phyloP scores from a whole-genome alignment of 2,329 filamentous ascomycete genomes.

The Microsporum ferrugineum region DNA sequence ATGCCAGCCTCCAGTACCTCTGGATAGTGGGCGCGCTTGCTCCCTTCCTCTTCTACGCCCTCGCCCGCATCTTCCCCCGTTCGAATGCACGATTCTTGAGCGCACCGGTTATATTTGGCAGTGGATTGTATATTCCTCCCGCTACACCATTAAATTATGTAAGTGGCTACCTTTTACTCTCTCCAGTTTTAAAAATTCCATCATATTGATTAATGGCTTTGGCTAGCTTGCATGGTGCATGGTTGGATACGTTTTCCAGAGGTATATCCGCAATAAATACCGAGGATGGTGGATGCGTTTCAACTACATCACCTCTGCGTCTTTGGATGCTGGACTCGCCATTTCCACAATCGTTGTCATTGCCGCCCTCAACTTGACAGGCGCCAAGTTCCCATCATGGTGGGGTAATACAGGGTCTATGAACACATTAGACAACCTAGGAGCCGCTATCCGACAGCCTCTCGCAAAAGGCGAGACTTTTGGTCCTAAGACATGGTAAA shows the following conservation, averaged over 20 bases:
- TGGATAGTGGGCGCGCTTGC: slow-evolving; percentile 55
- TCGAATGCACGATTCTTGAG: slow-evolving; percentile 54
- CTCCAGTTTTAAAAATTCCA: neutral
- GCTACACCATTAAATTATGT: slow-evolving; percentile 57
- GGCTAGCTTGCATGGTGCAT: slow-evolving; percentile 51
- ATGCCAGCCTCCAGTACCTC: slow-evolving; percentile 56
- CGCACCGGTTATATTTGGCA: slow-evolving; percentile 57
- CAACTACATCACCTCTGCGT: slow-evolving; percentile 64
- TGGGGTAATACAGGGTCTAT: slow-evolving; percentile 54
- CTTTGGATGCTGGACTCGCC: slow-evolving; percentile 56
- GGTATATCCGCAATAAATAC: slow-evolving; percentile 52
- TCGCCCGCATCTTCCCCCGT: slow-evolving; percentile 51
- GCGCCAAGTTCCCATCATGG: slow-evolving; percentile 47
- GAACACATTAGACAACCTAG: slow-evolving; percentile 51
- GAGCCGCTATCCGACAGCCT: slow-evolving; percentile 47
- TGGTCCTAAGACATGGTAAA: slow-evolving; percentile 46
- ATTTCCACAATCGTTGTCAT: slow-evolving; percentile 59
- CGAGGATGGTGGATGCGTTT: slow-evolving; percentile 67
- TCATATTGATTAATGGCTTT: neutral
- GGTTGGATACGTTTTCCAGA: slow-evolving; percentile 59
- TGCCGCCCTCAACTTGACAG: slow-evolving; percentile 53
- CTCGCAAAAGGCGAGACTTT: slow-evolving; percentile 48
- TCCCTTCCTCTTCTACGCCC: slow-evolving; percentile 51
- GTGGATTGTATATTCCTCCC: slow-evolving; percentile 52
- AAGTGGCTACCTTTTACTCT: neutral